Percentiles rank a stretch among this genome's conserved stretches.
Conservation (phyloP, 192 early-diverging fungal genomes). For the Coemansia sp. region DNA sequence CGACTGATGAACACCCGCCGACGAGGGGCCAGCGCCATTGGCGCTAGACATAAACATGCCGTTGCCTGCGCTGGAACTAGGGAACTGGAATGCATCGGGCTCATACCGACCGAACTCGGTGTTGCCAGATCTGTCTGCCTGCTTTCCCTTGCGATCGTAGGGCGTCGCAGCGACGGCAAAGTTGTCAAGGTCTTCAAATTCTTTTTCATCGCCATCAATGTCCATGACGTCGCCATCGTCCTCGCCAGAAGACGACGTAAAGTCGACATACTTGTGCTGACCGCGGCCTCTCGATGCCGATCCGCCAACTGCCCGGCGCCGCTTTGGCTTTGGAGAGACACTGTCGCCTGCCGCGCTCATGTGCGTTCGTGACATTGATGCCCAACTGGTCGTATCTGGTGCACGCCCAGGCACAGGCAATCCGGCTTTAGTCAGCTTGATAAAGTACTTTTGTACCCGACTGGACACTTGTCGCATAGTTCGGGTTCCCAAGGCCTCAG, state of each 20-base stretch:
- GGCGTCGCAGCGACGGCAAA: neutral
- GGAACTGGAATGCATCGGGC: neutral
- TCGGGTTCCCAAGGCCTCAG: slow-evolving; percentile 67
- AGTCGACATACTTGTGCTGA: slow-evolving; percentile 38
- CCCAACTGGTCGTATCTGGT: slow-evolving; percentile 56
- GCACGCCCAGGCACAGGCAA: slow-evolving; percentile 68
- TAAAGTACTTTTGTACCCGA: slow-evolving; percentile 79
- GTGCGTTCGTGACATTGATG: slow-evolving; percentile 21
- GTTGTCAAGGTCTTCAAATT: slow-evolving; percentile 21
- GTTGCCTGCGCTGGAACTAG: neutral
- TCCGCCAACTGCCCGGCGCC: slow-evolving; percentile 21
- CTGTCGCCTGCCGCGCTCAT: neutral
- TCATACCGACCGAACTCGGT: neutral
- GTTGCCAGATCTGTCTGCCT: slow-evolving; percentile 32
- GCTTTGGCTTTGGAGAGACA: slow-evolving; percentile 23
- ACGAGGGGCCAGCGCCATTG: slow-evolving; percentile 7
- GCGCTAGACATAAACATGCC: neutral
- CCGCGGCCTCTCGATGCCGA: slow-evolving; percentile 6
- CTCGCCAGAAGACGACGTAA: slow-evolving; percentile 42
- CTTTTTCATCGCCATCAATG: neutral
- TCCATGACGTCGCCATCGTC: slow-evolving; percentile 6
- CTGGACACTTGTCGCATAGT: slow-evolving; percentile 74
- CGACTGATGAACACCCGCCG: slow-evolving; percentile 14
- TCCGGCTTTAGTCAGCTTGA: slow-evolving; percentile 72
- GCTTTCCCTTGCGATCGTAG: slow-evolving; percentile 52